A percentile compares a stretch with the other conserved stretches of the same genome.
phyloP scores from a whole-genome alignment of 169 alveolate species.

The Cryptosporidium felis region DNA sequence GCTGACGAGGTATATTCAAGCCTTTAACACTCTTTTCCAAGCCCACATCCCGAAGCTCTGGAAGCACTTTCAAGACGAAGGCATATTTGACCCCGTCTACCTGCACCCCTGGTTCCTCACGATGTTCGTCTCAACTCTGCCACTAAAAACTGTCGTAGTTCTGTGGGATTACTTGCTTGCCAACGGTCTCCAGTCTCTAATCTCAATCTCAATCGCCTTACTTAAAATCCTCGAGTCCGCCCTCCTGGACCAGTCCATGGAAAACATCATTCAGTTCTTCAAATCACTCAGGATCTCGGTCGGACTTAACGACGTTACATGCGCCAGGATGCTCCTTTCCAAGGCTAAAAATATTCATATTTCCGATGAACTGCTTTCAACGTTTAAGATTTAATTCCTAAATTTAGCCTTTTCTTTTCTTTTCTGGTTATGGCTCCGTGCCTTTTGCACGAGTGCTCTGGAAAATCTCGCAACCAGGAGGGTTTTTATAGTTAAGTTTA shows the following conservation, averaged over 20 bases:
- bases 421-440: too few species aligned
- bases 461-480: too few species aligned
- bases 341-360: conserved; percentile 31
- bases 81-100: conserved; percentile 78
- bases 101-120: conserved; percentile 82
- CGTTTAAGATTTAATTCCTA: too few species aligned
- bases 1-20: conserved; percentile 76
- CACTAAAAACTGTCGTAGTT: conserved; percentile 79
- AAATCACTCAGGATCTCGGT: conserved; percentile 61
- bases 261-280: conserved; percentile 59
- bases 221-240: conserved; percentile 56
- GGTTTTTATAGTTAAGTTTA: too few species aligned
- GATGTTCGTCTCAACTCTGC: conserved; percentile 78
- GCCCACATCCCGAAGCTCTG: conserved; percentile 76
- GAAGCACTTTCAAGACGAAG: conserved; percentile 77
- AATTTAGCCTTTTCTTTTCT: too few species aligned
- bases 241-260: conserved; percentile 59
- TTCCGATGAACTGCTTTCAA: conserved; percentile 40
- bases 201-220: conserved; percentile 54
- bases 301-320: conserved; percentile 40
- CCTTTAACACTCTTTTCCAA: conserved; percentile 73
- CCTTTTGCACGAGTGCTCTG: too few species aligned
- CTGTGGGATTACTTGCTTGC: conserved; percentile 78
- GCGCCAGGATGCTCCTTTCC: conserved; percentile 53
- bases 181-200: conserved; percentile 40